Evolutionary conservation across 768 basidiomycete species (phyloP).

Genomic region (Boletus insuetus): DNA sequence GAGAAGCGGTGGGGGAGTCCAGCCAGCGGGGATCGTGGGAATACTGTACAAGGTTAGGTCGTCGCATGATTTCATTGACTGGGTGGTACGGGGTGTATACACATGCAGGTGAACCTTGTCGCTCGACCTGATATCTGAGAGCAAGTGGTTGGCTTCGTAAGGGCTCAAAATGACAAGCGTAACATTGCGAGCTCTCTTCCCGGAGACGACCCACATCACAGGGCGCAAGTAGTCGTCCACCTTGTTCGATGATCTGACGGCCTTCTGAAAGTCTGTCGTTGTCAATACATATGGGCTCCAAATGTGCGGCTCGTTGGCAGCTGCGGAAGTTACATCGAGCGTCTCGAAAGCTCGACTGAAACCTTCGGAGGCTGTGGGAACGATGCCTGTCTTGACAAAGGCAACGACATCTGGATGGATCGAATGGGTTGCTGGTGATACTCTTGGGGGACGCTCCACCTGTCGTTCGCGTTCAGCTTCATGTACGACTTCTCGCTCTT

Average conservation of each 20-base stretch:
- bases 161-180: slow-evolving; percentile 42
- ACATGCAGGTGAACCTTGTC: slow-evolving; percentile 38
- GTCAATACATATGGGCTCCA: slow-evolving; percentile 20
- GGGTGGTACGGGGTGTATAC: slow-evolving; percentile 39
- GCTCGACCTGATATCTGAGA: slow-evolving; percentile 35
- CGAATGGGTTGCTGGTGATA: slow-evolving; percentile 19
- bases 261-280: slow-evolving; percentile 17
- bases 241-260: slow-evolving; percentile 1
- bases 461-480: slow-evolving; percentile 44
- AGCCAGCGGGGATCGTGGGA: background rate
- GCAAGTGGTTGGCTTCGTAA: slow-evolving; percentile 37
- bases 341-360: slow-evolving; percentile 22
- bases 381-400: slow-evolving; percentile 31
- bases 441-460: slow-evolving; percentile 34
- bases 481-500: slow-evolving; percentile 46
- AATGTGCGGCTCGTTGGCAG: slow-evolving; percentile 15
- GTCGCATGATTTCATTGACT: slow-evolving; percentile 37
- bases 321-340: slow-evolving; percentile 6
- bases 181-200: background rate
- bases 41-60: slow-evolving; percentile 18
- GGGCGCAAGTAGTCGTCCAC: slow-evolving; percentile 26
- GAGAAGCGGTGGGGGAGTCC: background rate
- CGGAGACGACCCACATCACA: slow-evolving; percentile 28
- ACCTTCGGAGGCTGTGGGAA: slow-evolving; percentile 12
- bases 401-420: slow-evolving; percentile 18